A percentile compares a stretch with the other conserved stretches of the same genome.
Evolutionary conservation across 2,329 filamentous ascomycete species (phyloP).

Genomic region (Fusarium algeriense): DNA sequence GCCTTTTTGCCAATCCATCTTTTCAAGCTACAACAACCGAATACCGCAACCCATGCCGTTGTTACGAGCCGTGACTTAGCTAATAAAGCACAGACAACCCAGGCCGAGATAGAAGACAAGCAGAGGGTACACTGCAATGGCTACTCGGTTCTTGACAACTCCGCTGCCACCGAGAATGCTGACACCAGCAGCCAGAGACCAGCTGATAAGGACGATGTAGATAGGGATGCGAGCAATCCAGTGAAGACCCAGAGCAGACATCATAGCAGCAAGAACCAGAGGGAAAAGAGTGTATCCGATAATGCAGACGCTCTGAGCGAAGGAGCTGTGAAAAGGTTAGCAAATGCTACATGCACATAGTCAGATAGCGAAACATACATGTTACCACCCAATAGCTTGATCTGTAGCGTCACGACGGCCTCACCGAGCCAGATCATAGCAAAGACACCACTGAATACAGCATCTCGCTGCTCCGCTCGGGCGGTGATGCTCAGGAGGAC

Average conservation of each 20-base stretch:
- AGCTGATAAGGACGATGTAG: slow-evolving; percentile 87
- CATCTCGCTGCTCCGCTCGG: slow-evolving; percentile 81
- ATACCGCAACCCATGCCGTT: background rate
- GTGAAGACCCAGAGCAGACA: slow-evolving; percentile 85
- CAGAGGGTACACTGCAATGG: slow-evolving; percentile 92
- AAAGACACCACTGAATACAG: slow-evolving; percentile 96
- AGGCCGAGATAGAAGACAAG: slow-evolving; percentile 95
- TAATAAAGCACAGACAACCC: slow-evolving; percentile 97
- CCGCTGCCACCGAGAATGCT: slow-evolving; percentile 96
- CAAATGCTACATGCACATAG: background rate
- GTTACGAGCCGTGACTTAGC: slow-evolving; percentile 61
- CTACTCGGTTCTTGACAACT: slow-evolving; percentile 93
- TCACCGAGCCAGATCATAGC: slow-evolving; percentile 97
- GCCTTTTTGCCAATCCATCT: slow-evolving; percentile 7
- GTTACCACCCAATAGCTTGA: slow-evolving; percentile 94
- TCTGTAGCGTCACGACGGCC: slow-evolving; percentile 96
- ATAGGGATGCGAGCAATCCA: slow-evolving; percentile 89
- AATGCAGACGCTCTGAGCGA: slow-evolving; percentile 97
- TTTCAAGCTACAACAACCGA: background rate
- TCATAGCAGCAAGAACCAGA: slow-evolving; percentile 89
- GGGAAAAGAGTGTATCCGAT: slow-evolving; percentile 99
- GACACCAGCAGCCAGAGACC: slow-evolving; percentile 94
- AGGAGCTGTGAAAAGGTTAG: slow-evolving; percentile 73
- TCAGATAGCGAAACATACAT: slow-evolving; percentile 74
- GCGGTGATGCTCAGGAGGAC: slow-evolving; percentile 89